Evolutionary conservation across 208 protist genomes (phyloP).

Genomic region (Naegleria fowleri): DNA sequence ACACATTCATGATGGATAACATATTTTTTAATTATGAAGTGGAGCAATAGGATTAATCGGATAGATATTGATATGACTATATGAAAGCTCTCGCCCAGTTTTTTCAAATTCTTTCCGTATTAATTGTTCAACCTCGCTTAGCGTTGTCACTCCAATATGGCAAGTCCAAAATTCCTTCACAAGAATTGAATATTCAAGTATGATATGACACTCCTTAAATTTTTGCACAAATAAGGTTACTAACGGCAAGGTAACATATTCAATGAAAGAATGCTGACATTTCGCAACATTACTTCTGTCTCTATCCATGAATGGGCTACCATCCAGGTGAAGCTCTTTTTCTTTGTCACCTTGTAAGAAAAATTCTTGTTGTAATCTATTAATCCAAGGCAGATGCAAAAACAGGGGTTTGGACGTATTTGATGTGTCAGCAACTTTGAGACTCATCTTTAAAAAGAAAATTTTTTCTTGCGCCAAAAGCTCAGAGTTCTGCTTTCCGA

Average conservation of each 20-base stretch:
- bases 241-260: slow-evolving; percentile 31
- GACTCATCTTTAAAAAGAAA: slow-evolving; percentile 29
- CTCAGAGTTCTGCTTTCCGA: not conserved
- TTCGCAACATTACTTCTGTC: not conserved
- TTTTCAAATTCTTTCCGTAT: not conserved
- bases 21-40: no score
- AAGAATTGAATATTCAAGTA: not conserved
- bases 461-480: not conserved
- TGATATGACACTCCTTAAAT: not conserved
- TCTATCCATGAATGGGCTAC: slow-evolving; percentile 38
- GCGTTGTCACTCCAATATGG: not conserved
- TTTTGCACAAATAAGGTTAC: slow-evolving; percentile 16
- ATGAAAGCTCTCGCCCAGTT: no score
- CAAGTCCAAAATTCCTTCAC: not conserved
- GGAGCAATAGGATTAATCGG: no score
- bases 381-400: slow-evolving; percentile 34
- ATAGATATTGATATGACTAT: no score
- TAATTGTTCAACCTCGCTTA: not conserved
- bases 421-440: slow-evolving; percentile 35
- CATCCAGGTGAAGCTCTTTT: not conserved
- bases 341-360: slow-evolving; percentile 39
- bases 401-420: slow-evolving; percentile 34
- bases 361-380: slow-evolving; percentile 33
- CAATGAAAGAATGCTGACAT: slow-evolving; percentile 31
- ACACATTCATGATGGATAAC: no score